Base-by-base conservation (phyloP, 345 rosid genomes). In the Pugionium dolabratum region DNA sequence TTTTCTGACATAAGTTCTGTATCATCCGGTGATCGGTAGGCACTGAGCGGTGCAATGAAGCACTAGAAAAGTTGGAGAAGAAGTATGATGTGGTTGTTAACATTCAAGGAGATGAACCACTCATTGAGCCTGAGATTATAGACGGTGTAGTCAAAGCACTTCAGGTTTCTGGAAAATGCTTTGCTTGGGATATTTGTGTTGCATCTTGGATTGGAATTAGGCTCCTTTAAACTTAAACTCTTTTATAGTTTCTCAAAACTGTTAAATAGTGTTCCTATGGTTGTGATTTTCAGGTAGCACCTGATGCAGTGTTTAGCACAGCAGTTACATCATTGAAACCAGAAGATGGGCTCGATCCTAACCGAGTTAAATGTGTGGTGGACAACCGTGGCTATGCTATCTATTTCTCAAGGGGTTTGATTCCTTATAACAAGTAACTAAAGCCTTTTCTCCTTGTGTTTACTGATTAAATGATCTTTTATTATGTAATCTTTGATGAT, bases 231-330 rank as follows among this genome's bases (percentile, higher is more conserved):
- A 2, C 10, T 36, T 26, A 4, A 25, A 8, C 34, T 62, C 27
- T 18, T 45, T 4, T 1, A 30, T 18, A 0, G 4, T 35, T 31
- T n/a, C 3, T 7, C 2, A n/a, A 41, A 10, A 28, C 1, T 50
- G 9, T 31, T 59, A 25, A 40, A 10, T 49, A 49, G 27, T 52
- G 54, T 51, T 70, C 6, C 6, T 9, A 29, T 62, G 74, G 29
- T 47, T 71, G 36, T 61, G 52, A 7, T 10, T 4, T 77, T 59
- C 75, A 94, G 97, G 85, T 75, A 55, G 79, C 97, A 29, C 97
- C 96, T 11, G 92, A 94, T 86, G 97, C 97, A 26, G 99, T 94
- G 72, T 90, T 94, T 79, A 94, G 99, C 80, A 90, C 97, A 71
- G 96, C 97, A 1, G 99, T 83, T 62, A 86, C 97, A 34, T 78